Conservation (phyloP, 345 rosid genomes). For the Ceriops tagal region DNA sequence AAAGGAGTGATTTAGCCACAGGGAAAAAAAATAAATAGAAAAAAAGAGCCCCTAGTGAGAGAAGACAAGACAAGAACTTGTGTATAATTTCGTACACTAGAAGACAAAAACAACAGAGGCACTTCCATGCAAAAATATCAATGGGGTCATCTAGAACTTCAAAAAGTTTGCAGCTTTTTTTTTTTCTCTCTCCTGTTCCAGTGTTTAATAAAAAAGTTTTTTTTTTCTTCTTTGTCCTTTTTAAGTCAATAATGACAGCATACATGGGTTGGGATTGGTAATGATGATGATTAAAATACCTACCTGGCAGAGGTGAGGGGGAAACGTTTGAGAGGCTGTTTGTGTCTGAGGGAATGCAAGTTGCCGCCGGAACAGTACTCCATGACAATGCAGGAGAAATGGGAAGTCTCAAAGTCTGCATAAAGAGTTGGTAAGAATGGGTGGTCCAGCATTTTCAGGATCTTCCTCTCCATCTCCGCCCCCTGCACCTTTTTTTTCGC, state of each 20-base stretch:
- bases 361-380: constrained; percentile 96
- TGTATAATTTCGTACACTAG: constrained; percentile 21
- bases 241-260: too few relatives aligned
- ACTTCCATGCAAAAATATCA: constrained; percentile 29
- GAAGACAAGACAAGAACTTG: constrained; percentile 44
- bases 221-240: too few relatives aligned
- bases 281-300: not conserved
- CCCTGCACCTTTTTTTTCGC: constrained; percentile 73
- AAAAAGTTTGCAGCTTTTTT: constrained; percentile 27
- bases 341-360: constrained; percentile 74
- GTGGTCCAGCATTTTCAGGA: constrained; percentile 82
- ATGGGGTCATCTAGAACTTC: constrained; percentile 1
- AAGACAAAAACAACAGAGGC: constrained; percentile 39
- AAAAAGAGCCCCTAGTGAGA: constrained; percentile 1
- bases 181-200: not conserved
- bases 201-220: too few relatives aligned
- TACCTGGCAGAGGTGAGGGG: constrained; percentile 71
- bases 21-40: not conserved
- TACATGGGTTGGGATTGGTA: too few relatives aligned
- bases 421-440: constrained; percentile 88
- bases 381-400: constrained; percentile 89
- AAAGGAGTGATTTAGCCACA: not conserved
- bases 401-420: constrained; percentile 83
- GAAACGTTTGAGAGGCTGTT: constrained; percentile 57
- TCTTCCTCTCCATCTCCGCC: constrained; percentile 78